These are phyloP conservation scores for Lactuca saligna DNA, from an alignment of 129 eudicot genomes.

Conservation along the genomic window DNA sequence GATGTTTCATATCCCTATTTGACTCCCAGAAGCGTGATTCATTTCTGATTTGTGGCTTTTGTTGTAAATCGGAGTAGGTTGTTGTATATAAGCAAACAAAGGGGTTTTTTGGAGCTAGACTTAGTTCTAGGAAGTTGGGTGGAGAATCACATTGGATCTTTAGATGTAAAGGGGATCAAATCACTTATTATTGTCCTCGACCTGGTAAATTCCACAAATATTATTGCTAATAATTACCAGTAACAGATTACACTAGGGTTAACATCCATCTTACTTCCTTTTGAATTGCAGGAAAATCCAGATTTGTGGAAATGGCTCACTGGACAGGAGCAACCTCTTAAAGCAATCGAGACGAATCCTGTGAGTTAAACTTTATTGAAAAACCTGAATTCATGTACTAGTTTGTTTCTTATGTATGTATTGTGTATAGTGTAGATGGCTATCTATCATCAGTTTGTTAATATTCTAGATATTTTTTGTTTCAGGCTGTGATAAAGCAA, in stretches of 20 bases:
- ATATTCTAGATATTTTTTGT: too few relatives aligned
- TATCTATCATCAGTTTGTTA: too few relatives aligned
- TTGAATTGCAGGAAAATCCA: conserved; percentile 75
- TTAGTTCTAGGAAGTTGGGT: too few relatives aligned
- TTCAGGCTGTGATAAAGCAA: too few relatives aligned
- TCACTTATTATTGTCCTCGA: too few relatives aligned
- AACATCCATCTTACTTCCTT: neutral
- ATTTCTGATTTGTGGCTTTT: neutral
- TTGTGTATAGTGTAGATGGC: too few relatives aligned
- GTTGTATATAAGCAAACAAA: too few relatives aligned
- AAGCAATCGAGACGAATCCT: conserved; percentile 58
- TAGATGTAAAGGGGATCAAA: too few relatives aligned
- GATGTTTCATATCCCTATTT: neutral
- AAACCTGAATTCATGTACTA: neutral
- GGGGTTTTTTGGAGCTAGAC: conserved; percentile 6
- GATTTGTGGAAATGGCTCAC: conserved; percentile 97
- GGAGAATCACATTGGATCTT: too few relatives aligned
- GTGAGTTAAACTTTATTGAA: conserved; percentile 52
- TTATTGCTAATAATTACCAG: neutral
- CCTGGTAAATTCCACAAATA: neutral
- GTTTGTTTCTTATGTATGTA: neutral
- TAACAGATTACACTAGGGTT: conserved; percentile 1
- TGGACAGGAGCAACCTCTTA: conserved; percentile 86
- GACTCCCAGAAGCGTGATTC: neutral
- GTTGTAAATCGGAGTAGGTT: too few relatives aligned